Evolutionary conservation across 495 filamentous ascomycete species (phyloP).

Genomic region (Penicillium parvum): DNA sequence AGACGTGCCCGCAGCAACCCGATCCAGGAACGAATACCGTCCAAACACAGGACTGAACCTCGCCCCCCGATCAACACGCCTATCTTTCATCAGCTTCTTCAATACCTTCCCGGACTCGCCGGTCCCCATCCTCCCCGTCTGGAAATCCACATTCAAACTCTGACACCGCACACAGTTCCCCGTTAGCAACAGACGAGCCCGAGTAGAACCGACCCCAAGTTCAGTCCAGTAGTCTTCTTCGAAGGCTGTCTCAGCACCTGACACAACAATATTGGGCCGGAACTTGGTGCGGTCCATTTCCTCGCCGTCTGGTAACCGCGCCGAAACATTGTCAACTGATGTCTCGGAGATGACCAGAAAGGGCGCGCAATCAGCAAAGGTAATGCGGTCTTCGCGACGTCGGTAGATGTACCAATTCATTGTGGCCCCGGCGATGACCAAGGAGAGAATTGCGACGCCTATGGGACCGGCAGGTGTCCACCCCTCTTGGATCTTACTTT

Average conservation of each 20-base stretch:
- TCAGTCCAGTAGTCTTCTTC: conserved; percentile 89
- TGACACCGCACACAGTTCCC: conserved; percentile 78
- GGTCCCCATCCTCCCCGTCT: conserved; percentile 60
- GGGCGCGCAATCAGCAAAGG: conserved; percentile 78
- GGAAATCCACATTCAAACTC: conserved; percentile 80
- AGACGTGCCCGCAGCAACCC: conserved; percentile 19
- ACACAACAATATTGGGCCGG: conserved; percentile 78
- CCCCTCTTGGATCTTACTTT: not conserved
- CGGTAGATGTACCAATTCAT: not conserved
- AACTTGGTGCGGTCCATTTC: conserved; percentile 76
- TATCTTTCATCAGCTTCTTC: conserved; percentile 73
- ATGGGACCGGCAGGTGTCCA: not conserved
- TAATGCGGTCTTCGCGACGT: conserved; percentile 45
- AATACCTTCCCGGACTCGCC: conserved; percentile 64
- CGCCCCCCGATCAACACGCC: conserved; percentile 67
- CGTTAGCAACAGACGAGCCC: conserved; percentile 52
- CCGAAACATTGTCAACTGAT: conserved; percentile 62
- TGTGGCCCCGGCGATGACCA: not conserved
- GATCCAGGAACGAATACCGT: conserved; percentile 65
- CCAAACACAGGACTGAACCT: conserved; percentile 83
- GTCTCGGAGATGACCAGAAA: conserved; percentile 67
- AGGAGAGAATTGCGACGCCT: too few species aligned
- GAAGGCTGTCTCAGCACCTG: conserved; percentile 54
- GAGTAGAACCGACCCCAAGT: conserved; percentile 36
- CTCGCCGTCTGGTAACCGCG: conserved; percentile 50